phyloP scores from a whole-genome alignment of 331 rosid species.

The Malus hybrid region DNA sequence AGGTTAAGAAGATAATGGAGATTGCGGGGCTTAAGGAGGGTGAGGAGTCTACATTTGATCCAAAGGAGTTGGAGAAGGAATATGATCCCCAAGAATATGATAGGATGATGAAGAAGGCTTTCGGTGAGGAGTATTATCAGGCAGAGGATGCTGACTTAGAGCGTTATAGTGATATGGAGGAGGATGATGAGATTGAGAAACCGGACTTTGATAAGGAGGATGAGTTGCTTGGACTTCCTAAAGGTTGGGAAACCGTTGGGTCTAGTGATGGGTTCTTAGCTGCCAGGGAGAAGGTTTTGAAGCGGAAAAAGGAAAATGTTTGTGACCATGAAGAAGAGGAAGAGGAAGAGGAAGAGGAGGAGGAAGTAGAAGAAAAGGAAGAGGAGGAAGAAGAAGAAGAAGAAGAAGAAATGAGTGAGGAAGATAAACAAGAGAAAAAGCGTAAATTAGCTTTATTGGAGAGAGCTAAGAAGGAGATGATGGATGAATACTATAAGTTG shows the following conservation, averaged over 20 bases:
- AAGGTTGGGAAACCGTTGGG: slow-evolving; percentile 53
- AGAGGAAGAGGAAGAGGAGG: slow-evolving; percentile 6
- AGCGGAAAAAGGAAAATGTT: slow-evolving; percentile 35
- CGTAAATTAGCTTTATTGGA: slow-evolving; percentile 64
- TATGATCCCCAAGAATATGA: slow-evolving; percentile 85
- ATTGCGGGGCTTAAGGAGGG: slow-evolving; percentile 67
- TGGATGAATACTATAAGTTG: slow-evolving; percentile 86
- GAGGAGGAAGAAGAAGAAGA: slow-evolving; percentile 10
- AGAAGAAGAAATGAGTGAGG: slow-evolving; percentile 18
- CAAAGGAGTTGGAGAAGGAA: slow-evolving; percentile 66
- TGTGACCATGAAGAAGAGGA: slow-evolving; percentile 24
- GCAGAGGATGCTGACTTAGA: slow-evolving; percentile 51
- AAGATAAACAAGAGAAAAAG: slow-evolving; percentile 61
- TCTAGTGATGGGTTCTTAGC: slow-evolving; percentile 60
- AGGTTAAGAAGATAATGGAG: slow-evolving; percentile 54
- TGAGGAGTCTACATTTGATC: slow-evolving; percentile 37
- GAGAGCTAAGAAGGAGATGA: slow-evolving; percentile 74
- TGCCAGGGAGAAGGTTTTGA: slow-evolving; percentile 50
- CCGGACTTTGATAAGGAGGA: slow-evolving; percentile 86
- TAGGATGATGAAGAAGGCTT: slow-evolving; percentile 72
- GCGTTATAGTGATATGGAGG: slow-evolving; percentile 40
- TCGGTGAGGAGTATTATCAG: slow-evolving; percentile 58
- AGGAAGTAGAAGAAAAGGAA: background rate
- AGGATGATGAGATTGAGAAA: slow-evolving; percentile 49
- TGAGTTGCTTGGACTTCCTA: slow-evolving; percentile 73